A percentile compares a stretch with the other conserved stretches of the same genome.
Evolutionary conservation across 1,139 yeast genomes (phyloP).

Genomic region (Blastobotrys niveus): DNA sequence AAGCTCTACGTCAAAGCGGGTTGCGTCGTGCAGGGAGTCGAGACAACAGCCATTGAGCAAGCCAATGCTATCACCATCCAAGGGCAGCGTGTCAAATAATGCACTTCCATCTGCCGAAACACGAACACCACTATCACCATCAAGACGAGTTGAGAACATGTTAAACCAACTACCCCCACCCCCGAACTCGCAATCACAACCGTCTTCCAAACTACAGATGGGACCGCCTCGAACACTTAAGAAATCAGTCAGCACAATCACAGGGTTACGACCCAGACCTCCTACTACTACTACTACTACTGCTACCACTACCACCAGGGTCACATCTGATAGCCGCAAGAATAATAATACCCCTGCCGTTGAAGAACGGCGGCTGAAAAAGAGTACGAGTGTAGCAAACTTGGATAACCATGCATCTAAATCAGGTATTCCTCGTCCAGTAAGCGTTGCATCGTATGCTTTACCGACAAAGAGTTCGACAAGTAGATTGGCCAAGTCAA

Average conservation of each 20-base stretch:
- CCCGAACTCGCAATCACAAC: not conserved
- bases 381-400: slow-evolving; percentile 4
- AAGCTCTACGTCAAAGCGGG: not conserved
- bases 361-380: no score
- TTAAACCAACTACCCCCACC: slow-evolving; percentile 18
- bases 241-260: no score
- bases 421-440: not conserved
- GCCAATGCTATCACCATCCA: not conserved
- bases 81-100: not conserved
- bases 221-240: no score
- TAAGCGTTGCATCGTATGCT: not conserved
- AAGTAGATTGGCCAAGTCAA: not conserved
- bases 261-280: no score
- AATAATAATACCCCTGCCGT: no score
- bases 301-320: not conserved
- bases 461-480: slow-evolving; percentile 7
- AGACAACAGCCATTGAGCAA: slow-evolving; percentile 6
- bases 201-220: not conserved
- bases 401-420: not conserved
- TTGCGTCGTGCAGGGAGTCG: not conserved
- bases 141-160: slow-evolving; percentile 16
- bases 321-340: slow-evolving; percentile 2
- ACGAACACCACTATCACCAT: slow-evolving; percentile 7
- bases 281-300: not conserved
- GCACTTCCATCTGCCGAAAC: not conserved